These are phyloP conservation scores for Macrocybe gigantea DNA, from an alignment of 768 basidiomycete genomes.

Conservation along the genomic window DNA sequence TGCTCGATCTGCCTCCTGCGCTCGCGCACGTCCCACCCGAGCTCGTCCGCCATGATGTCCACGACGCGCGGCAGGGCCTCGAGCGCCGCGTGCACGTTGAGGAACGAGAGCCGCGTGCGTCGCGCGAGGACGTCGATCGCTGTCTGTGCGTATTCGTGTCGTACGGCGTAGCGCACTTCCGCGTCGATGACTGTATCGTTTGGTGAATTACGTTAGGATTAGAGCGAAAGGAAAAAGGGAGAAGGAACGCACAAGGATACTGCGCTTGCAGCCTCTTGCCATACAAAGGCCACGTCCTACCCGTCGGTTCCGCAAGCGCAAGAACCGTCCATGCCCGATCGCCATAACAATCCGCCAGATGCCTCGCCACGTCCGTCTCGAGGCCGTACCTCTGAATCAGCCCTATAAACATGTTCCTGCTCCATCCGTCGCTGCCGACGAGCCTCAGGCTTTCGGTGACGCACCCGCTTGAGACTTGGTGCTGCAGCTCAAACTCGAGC, in stretches of 20 bases:
- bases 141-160: slow-evolving; percentile 89
- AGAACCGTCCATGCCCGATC: slow-evolving; percentile 96
- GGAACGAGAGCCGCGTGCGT: slow-evolving; percentile 86
- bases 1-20: slow-evolving; percentile 52
- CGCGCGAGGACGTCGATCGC: slow-evolving; percentile 91
- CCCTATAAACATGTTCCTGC: slow-evolving; percentile 93
- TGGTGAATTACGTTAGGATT: not conserved
- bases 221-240: not conserved
- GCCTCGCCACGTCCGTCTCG: slow-evolving; percentile 88
- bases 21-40: slow-evolving; percentile 65
- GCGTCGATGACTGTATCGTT: slow-evolving; percentile 70
- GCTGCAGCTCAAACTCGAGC: slow-evolving; percentile 64
- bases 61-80: slow-evolving; percentile 82
- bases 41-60: slow-evolving; percentile 85
- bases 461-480: slow-evolving; percentile 51
- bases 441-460: slow-evolving; percentile 78
- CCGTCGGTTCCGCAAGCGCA: slow-evolving; percentile 71
- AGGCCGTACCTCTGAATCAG: slow-evolving; percentile 93
- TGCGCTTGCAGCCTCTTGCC: slow-evolving; percentile 63
- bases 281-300: slow-evolving; percentile 80
- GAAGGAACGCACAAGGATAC: slow-evolving; percentile 62
- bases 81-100: slow-evolving; percentile 83
- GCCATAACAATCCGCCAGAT: slow-evolving; percentile 91
- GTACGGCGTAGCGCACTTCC: slow-evolving; percentile 84
- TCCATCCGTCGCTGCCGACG: slow-evolving; percentile 93